Base-by-base conservation (phyloP, 1,284 basidiomycete species). In the Malassezia globosa region DNA sequence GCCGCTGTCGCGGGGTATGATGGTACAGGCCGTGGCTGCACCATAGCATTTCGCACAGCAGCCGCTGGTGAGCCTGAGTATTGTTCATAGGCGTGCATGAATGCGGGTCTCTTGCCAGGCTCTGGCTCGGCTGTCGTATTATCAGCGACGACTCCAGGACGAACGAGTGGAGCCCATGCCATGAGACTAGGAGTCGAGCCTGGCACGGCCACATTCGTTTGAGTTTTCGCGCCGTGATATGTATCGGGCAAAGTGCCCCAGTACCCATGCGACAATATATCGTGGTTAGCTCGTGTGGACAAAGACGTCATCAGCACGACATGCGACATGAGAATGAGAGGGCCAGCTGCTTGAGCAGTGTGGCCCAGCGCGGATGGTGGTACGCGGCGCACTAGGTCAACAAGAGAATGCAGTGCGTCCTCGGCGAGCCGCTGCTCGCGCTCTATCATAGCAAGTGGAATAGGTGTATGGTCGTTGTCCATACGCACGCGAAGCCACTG, bases 401-500 rank as follows among this genome's bases (percentile, higher is more conserved):
- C 42, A 25, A 65, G 53, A 7, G 59, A 61, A 5, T 51, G 54
- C 13, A 63, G 42, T 36, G 63, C 39, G 5, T 53, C 42, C 10
- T 50, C 47, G 2, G 61, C 63, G 5, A 56, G 42, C 1, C 42
- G 50, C 21, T 55, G 53, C 39, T 65, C 63, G 40, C 24, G 46
- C 19, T 48, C 50, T 4, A 47, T 46, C 19, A 31, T 13, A 4
- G 34, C 23, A 31, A 16, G 29, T 5, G 29, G 29, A 31, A 31
- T 31, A 2, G 29, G 29, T 2, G 16, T 16, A 13, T 7, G 46
- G 18, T 1, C 52, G 50, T 53, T 53, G 5, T 56, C 56, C 36
- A 49, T 45, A 23, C 63, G 58, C 14, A 56, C 42, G 10, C 63
- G 55, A 13, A 58, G 53, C 63, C 63, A 65, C 35, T 65, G 63